Conservation (phyloP, 768 basidiomycete genomes). For the Asterophora parasitica region DNA sequence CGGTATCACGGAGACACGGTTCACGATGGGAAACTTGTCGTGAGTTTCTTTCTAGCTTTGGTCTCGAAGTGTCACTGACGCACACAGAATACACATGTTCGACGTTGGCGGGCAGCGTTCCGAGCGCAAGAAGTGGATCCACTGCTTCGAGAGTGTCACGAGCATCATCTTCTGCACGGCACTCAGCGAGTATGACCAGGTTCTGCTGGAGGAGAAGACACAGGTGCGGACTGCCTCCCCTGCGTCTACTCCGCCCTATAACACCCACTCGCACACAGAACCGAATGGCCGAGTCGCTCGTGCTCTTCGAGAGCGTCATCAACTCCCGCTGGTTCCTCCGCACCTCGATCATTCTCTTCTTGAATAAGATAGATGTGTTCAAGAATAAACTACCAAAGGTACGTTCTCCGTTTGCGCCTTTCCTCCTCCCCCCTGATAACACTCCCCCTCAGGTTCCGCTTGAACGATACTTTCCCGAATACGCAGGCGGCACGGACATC, state of each 20-base stretch:
- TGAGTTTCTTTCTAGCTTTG: conserved; percentile 25
- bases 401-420: background rate
- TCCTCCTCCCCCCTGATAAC: background rate
- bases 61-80: background rate
- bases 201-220: conserved; percentile 60
- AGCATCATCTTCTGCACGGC: conserved; percentile 70
- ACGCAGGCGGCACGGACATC: conserved; percentile 83
- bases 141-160: conserved; percentile 50
- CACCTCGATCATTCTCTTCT: conserved; percentile 86
- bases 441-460: conserved; percentile 61
- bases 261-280: conserved; percentile 42
- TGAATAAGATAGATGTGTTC: conserved; percentile 94
- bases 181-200: conserved; percentile 73
- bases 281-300: conserved; percentile 89
- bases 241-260: background rate
- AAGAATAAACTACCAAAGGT: conserved; percentile 76
- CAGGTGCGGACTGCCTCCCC: conserved; percentile 37
- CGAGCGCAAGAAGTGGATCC: conserved; percentile 80
- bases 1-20: conserved; percentile 86
- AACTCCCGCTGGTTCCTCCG: conserved; percentile 92
- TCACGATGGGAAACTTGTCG: conserved; percentile 63
- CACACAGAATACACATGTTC: conserved; percentile 55
- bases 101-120: conserved; percentile 79
- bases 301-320: conserved; percentile 88
- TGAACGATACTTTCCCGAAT: conserved; percentile 79